phyloP scores from a whole-genome alignment of 1,139 yeast genomes.

The Candida sp. region DNA sequence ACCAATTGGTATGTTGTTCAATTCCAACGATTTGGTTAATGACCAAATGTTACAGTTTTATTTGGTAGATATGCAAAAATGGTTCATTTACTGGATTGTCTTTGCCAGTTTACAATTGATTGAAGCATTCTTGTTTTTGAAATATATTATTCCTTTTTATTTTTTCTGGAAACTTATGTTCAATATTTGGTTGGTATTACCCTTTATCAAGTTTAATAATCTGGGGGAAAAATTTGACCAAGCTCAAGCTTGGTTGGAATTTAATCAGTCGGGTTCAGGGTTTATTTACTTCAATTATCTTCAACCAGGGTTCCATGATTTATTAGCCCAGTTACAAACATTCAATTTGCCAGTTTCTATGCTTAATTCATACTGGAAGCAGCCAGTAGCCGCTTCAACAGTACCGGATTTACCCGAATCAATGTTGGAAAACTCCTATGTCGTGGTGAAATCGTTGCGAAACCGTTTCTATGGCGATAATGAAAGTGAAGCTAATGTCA shows the following conservation, averaged over 20 bases:
- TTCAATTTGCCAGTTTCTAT: not conserved
- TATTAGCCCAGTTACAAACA: not conserved
- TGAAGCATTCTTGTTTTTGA: conserved; percentile 30
- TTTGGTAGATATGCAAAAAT: conserved; percentile 45
- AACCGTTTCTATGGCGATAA: conserved; percentile 1
- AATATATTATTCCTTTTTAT: conserved; percentile 47
- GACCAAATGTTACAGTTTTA: conserved; percentile 23
- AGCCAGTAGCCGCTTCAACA: not conserved
- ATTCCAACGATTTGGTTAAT: conserved; percentile 8
- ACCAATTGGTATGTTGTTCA: conserved; percentile 18
- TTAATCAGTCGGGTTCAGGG: conserved; percentile 36
- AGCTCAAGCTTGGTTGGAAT: conserved; percentile 21
- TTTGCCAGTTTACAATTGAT: conserved; percentile 29
- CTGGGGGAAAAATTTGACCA: conserved; percentile 8
- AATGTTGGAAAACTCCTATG: conserved; percentile 2
- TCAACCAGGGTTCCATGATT: conserved; percentile 30
- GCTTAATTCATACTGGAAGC: not conserved
- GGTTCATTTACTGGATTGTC: conserved; percentile 61
- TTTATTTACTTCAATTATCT: conserved; percentile 27
- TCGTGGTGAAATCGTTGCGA: conserved; percentile 1
- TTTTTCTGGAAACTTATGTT: conserved; percentile 36
- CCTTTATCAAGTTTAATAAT: conserved; percentile 23
- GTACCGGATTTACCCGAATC: not conserved
- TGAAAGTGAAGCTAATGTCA: not conserved
- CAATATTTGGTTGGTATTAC: conserved; percentile 53